Conservation (phyloP, 192 early-diverging fungal species). For the Mortierella alpina region DNA sequence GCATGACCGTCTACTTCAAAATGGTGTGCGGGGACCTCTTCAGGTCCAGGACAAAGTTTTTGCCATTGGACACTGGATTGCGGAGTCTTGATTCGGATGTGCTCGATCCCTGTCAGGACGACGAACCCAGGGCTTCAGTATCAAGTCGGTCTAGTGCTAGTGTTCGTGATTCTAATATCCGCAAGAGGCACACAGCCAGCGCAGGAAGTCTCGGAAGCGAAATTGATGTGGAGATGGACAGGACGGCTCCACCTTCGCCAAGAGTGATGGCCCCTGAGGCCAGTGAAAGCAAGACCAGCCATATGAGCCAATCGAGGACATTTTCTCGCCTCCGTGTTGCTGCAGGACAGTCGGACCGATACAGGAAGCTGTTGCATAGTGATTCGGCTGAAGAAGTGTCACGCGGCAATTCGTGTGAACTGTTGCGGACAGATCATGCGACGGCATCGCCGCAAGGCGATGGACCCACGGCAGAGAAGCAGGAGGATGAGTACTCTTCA, state of each 20-base stretch:
- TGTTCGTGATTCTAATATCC: background rate
- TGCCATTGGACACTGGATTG: slow-evolving; percentile 52
- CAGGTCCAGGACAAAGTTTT: slow-evolving; percentile 54
- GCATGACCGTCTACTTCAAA: slow-evolving; percentile 61
- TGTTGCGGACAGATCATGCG: too few species aligned
- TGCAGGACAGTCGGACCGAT: slow-evolving; percentile 19
- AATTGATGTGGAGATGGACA: too few species aligned
- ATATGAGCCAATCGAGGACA: background rate
- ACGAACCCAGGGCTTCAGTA: background rate
- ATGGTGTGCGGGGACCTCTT: slow-evolving; percentile 58
- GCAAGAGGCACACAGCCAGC: background rate
- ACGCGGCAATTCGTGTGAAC: background rate
- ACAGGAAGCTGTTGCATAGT: slow-evolving; percentile 19
- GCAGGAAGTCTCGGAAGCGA: background rate
- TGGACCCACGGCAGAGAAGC: too few species aligned
- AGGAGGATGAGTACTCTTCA: too few species aligned
- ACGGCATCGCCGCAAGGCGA: too few species aligned
- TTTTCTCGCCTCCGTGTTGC: background rate
- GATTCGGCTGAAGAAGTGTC: slow-evolving; percentile 7
- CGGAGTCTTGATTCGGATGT: slow-evolving; percentile 27
- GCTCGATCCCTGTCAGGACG: background rate
- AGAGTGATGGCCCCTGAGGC: background rate
- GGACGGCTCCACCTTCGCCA: background rate
- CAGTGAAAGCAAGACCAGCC: background rate
- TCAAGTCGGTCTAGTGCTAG: slow-evolving; percentile 2